Percentiles rank a stretch among this genome's conserved stretches.
Conservation (phyloP, 139 green algal species). For the Picochlorum sp. region DNA sequence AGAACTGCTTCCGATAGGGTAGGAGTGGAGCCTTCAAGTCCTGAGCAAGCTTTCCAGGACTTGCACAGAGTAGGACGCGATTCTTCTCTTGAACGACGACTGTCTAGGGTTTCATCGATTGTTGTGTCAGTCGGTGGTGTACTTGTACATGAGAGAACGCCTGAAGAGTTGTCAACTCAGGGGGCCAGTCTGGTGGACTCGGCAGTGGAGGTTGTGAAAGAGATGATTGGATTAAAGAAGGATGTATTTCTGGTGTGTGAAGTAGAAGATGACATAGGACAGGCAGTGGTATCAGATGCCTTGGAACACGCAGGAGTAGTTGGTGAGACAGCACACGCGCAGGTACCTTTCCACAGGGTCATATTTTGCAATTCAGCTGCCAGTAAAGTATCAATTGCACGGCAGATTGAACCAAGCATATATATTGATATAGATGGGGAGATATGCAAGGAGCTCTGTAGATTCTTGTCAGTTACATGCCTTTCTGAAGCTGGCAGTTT, state of each 20-base stretch:
- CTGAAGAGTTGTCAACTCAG: slow-evolving; percentile 38
- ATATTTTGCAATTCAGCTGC: slow-evolving; percentile 68
- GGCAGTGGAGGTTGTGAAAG: slow-evolving; percentile 34
- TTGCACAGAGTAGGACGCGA: too few species aligned
- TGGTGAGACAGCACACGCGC: not conserved
- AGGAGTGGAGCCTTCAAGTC: too few species aligned
- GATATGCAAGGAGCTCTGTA: slow-evolving; percentile 31
- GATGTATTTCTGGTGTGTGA: slow-evolving; percentile 39
- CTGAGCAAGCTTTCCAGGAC: too few species aligned
- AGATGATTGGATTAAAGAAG: not conserved
- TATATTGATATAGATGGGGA: slow-evolving; percentile 55
- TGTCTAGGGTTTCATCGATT: too few species aligned
- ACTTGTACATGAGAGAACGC: slow-evolving; percentile 44
- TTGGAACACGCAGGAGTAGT: slow-evolving; percentile 25
- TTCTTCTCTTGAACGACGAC: too few species aligned
- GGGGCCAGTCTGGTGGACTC: slow-evolving; percentile 36
- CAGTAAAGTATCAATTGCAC: slow-evolving; percentile 69
- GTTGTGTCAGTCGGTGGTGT: slow-evolving; percentile 51
- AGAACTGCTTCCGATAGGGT: too few species aligned
- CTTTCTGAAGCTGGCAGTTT: not conserved
- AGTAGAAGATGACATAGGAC: slow-evolving; percentile 49
- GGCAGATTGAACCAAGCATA: slow-evolving; percentile 73
- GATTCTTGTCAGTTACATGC: slow-evolving; percentile 5
- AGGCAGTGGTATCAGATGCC: slow-evolving; percentile 32
- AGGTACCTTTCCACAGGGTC: slow-evolving; percentile 29